Base-by-base conservation (phyloP, 441 rosid species). In the Raphanus hybrid region DNA sequence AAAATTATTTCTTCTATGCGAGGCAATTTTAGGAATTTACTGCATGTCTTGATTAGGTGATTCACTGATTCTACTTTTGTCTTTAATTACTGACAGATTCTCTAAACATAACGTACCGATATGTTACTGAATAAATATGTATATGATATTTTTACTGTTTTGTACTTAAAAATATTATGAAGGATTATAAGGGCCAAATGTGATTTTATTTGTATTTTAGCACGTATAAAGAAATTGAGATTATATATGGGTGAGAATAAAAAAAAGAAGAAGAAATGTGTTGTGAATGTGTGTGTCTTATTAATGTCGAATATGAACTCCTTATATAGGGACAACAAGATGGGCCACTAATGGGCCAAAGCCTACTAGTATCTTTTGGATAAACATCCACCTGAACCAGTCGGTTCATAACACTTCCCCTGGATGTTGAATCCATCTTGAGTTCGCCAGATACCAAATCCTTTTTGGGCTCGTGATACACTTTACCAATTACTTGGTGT, bases 41-140 rank as follows among this genome's bases (percentile, higher is more conserved):
- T 67, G 64, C 34, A 78, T 67, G 77, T 72, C 73, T 59, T 48
- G 37, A 35, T 71, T 66, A n/a, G 72, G 35, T 71, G 64, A 61
- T 55, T 69, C 34, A 55, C 35, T 35, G 64, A 20, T 67, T 78
- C 81, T 67, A 67, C 72, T 78, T 72, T 73, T 66, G 68, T 11
- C 10, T 7, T 20, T 34, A 35, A 66, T 66, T 78, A 71, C 69
- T 71, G 58, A 78, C 64, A 66, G 23, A 29, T 67, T 67, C 37
- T 60, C 48, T 23, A 29, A 57, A 8, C 18, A 39, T 26, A 23
- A 26, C 45, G 48, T 75, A 7, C 14, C 52, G 14, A 14, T 52
- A 68, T 55, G 63, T 34, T 20, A 23, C 14, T n/a, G 45, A 61
- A 61, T 27, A 35, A 69, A 15, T 50, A 5, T 7, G 14, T 57